phyloP scores from a whole-genome alignment of 192 early-diverging fungal species.

The Coemansia sp. region DNA sequence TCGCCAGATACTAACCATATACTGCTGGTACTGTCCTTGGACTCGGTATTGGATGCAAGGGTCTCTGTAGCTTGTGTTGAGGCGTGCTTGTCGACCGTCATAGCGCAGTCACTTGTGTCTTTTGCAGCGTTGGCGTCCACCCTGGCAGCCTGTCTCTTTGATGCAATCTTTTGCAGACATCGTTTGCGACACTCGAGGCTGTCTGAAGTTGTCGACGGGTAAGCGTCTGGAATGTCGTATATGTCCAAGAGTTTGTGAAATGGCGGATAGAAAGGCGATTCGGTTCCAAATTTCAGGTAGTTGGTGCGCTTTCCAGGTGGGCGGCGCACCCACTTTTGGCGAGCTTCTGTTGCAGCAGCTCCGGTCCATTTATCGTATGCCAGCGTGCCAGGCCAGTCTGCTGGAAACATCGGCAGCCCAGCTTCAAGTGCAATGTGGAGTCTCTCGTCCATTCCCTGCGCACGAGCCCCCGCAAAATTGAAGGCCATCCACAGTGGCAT shows the following conservation, averaged over 20 bases:
- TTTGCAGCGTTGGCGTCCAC: not conserved
- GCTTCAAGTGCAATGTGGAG: slow-evolving; percentile 74
- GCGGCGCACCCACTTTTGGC: slow-evolving; percentile 60
- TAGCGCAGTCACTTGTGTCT: not conserved
- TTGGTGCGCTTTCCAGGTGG: slow-evolving; percentile 83
- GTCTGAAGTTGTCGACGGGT: slow-evolving; percentile 20
- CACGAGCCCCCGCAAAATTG: slow-evolving; percentile 82
- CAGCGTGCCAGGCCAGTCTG: slow-evolving; percentile 76
- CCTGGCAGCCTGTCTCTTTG: slow-evolving; percentile 9
- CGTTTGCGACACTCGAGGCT: slow-evolving; percentile 41
- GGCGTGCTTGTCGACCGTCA: not conserved
- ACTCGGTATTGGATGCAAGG: not conserved
- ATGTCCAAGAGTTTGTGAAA: slow-evolving; percentile 57
- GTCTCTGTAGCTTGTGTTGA: not conserved
- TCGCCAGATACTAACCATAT: slow-evolving; percentile 47
- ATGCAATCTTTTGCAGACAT: slow-evolving; percentile 27
- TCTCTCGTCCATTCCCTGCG: slow-evolving; percentile 73
- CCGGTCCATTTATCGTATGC: slow-evolving; percentile 61
- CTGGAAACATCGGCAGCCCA: slow-evolving; percentile 74
- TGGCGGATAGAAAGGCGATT: slow-evolving; percentile 68
- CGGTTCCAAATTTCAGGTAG: slow-evolving; percentile 67
- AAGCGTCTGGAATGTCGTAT: slow-evolving; percentile 7
- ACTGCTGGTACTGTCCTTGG: slow-evolving; percentile 4
- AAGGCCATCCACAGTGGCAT: slow-evolving; percentile 86
- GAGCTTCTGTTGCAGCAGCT: slow-evolving; percentile 35